Evolutionary conservation across 441 rosid species (phyloP), one percentile per base, ranked within the genome.

Genomic region (Syzygium syzygioides): DNA sequence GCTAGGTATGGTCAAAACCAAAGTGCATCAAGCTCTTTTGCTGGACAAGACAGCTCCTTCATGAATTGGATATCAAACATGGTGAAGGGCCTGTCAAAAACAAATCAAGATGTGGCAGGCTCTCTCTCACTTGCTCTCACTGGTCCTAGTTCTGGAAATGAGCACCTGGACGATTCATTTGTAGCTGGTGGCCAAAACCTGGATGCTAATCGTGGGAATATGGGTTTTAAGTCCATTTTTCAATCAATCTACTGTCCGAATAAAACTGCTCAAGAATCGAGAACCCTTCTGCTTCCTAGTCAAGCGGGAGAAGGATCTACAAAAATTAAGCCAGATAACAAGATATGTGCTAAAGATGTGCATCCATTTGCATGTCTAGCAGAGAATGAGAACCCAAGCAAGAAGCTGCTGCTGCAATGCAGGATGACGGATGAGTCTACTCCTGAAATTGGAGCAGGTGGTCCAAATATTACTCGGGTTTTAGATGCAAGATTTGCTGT

Each of bases 51-150:
- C 90, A 95, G 99, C 92, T 96, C 99, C 28, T 98, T 98, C 86
- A 89, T 95, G 95, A 98, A 93, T 88, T 97, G 98, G 99, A 98
- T 98, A 93, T 95, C 95, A 52, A 98, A 97, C 91, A 94, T 97
- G 96, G 92, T 91, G 85, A 97, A 93, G 92, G 98, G 98, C 14
- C 91, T 93, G 83, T 55, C 92, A 89, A 95, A 92, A 89, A 89
- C 94, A 80, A 92, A 91, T 85, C 90, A 89, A 85, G 94, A 91
- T 15, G 90, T 89, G 60, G 86, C 88, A 62, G 93, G 95, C 76
- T 86, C 92, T 84, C 89, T 88, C 84, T 91, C 92, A 17, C 93
- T 91, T 90, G 91, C 93, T 41, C 90, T 90, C 60, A 90, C 92
- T 71, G 83, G 89, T 87, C 92, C 91, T 87, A 86, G 89, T 87